Evolutionary conservation across 2,329 filamentous ascomycete species (phyloP).

Genomic region (Sporothrix mexicana): DNA sequence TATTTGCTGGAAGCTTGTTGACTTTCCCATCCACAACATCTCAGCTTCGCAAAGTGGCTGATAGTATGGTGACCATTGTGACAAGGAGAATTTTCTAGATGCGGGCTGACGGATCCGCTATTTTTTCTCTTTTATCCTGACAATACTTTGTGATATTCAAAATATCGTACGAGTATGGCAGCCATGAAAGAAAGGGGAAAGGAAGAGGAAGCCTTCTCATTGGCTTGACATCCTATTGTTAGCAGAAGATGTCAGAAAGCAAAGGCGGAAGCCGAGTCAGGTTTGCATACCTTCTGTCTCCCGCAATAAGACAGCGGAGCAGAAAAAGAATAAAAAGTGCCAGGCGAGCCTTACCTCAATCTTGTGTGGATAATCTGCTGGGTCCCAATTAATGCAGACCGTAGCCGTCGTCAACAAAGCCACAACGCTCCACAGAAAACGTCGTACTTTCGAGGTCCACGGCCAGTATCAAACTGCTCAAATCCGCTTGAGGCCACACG

Average conservation of each 20-base stretch:
- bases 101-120: slow-evolving; percentile 5
- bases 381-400: slow-evolving; percentile 1
- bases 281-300: not conserved
- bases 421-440: too few relatives aligned
- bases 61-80: not conserved
- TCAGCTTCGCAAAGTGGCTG: not conserved
- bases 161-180: slow-evolving; percentile 4
- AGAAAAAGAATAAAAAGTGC: not conserved
- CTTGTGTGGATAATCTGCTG: not conserved
- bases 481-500: not conserved
- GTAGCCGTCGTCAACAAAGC: not conserved
- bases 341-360: not conserved
- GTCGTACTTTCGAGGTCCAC: not conserved
- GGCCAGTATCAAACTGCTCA: not conserved
- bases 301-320: not conserved
- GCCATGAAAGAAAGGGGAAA: not conserved
- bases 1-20: not conserved
- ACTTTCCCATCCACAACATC: not conserved
- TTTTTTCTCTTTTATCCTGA: not conserved
- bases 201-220: not conserved
- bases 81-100: not conserved
- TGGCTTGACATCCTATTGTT: not conserved
- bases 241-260: not conserved
- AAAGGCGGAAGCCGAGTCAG: not conserved
- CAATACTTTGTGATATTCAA: not conserved